Base-by-base conservation (phyloP, 129 eudicot species). In the Pittosporum tobira region DNA sequence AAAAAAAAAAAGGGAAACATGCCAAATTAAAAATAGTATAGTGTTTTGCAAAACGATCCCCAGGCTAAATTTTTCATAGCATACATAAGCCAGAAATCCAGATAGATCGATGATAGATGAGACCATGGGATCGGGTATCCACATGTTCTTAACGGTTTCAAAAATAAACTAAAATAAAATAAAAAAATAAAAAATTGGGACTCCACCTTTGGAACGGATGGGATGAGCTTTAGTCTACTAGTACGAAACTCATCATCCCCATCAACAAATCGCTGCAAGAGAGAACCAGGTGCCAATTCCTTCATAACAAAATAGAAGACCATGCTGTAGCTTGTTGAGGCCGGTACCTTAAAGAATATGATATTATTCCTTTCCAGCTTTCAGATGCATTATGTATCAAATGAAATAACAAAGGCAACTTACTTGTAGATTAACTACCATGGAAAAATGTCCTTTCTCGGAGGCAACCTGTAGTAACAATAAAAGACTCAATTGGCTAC, bases 161-260 rank as follows among this genome's bases (percentile, higher is more conserved):
- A 40, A 40, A 15, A 40, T 40, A 1, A n/a, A 10, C 46, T 11
- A 40, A 40, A 40, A 40, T 40, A 10, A 14, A 40, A 40, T n/a
- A n/a, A n/a, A n/a, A n/a, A n/a, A n/a, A n/a, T n/a, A n/a, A 13
- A 6, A 52, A 51, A 10, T 52, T 25, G 14, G 14, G 28, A 15
- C 14, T 40, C 9, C 28, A 53, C 99, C 99, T 91, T 87, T 23
- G 99, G 99, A 47, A 87, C 96, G 27, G 94, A 83, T 29, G 99
- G 99, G 62, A 91, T 91, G 70, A 91, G 96, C 70, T 91, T 91
- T 66, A 91, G 76, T 66, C 99, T 74, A 66, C 94, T 87, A 67
- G 83, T 91, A 36, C 99, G 99, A 44, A 91, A 91, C 78, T 91
- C 99, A 59, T 91, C 99, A 77, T 91, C 99, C 42, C 99, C 99